phyloP scores from a whole-genome alignment of 2,329 filamentous ascomycete species.

The Fusarium scirpi region DNA sequence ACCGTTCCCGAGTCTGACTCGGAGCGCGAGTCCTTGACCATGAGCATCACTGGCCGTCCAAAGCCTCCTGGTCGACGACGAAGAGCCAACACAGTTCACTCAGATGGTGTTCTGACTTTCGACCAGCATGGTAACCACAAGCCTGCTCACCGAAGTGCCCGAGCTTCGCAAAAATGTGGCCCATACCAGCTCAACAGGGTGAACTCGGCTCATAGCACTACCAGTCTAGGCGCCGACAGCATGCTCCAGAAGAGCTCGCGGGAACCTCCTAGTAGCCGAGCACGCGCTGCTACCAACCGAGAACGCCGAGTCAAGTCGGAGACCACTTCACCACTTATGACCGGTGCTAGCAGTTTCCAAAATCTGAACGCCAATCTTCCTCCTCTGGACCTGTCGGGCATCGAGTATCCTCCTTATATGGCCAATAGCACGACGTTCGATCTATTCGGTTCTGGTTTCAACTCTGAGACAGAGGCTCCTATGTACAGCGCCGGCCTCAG shows the following conservation, averaged over 20 bases:
- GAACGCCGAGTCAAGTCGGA: constrained; percentile 71
- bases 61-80: constrained; percentile 63
- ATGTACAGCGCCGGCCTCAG: constrained; percentile 73
- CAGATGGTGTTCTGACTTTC: constrained; percentile 69
- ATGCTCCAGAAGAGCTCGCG: constrained; percentile 55
- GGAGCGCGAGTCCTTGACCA: constrained; percentile 58
- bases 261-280: constrained; percentile 53
- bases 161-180: constrained; percentile 70
- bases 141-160: constrained; percentile 70
- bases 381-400: constrained; percentile 69
- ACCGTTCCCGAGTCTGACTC: constrained; percentile 74
- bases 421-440: constrained; percentile 62
- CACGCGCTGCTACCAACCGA: constrained; percentile 54
- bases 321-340: constrained; percentile 69
- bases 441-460: constrained; percentile 61
- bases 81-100: constrained; percentile 72
- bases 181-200: constrained; percentile 71
- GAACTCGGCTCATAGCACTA: constrained; percentile 67
- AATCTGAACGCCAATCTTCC: constrained; percentile 65
- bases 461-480: constrained; percentile 66
- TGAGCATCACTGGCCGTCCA: constrained; percentile 49
- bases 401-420: constrained; percentile 64
- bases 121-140: constrained; percentile 75
- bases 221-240: constrained; percentile 59
- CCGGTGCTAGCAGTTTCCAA: constrained; percentile 61